Conservation (phyloP, 2,329 filamentous ascomycete species). For the Fusarium chlamydosporum region DNA sequence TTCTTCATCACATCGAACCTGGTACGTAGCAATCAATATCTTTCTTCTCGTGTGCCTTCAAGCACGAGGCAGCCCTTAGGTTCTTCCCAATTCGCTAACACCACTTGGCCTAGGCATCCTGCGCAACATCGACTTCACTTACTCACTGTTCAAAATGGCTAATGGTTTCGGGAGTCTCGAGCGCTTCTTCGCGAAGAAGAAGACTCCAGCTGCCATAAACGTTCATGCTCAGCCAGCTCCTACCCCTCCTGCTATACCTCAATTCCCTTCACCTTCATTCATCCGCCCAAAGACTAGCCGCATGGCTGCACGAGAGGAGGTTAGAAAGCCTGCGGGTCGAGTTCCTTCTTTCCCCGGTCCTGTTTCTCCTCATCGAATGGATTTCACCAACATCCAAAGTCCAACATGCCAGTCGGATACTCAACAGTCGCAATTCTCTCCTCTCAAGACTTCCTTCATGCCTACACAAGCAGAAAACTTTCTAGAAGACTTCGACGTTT, state of each 20-base stretch:
- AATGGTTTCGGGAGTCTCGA: conserved; percentile 66
- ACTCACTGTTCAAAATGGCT: conserved; percentile 56
- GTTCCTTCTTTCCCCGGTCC: conserved; percentile 50
- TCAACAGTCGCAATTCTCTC: conserved; percentile 37
- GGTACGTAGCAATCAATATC: conserved; percentile 43
- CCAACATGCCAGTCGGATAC: conserved; percentile 31
- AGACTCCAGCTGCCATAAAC: conserved; percentile 48
- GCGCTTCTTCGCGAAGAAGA: conserved; percentile 65
- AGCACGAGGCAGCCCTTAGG: conserved; percentile 18
- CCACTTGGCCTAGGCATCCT: conserved; percentile 39
- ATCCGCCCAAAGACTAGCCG: conserved; percentile 68
- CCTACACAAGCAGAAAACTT: conserved; percentile 44
- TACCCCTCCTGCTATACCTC: conserved; percentile 50
- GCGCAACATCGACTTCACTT: conserved; percentile 43
- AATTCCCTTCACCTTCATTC: conserved; percentile 68
- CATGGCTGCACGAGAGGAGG: conserved; percentile 70
- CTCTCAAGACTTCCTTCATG: conserved; percentile 50
- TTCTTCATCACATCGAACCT: conserved; percentile 12
- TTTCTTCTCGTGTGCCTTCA: conserved; percentile 26
- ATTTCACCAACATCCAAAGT: conserved; percentile 31
- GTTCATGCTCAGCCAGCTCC: conserved; percentile 46
- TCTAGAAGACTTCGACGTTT: conserved; percentile 54
- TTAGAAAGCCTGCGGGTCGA: conserved; percentile 50
- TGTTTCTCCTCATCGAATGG: conserved; percentile 37
- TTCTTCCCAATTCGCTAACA: conserved; percentile 45